Base-by-base conservation (phyloP, 352 stramenopile genomes). In the Phytophthora boehmeriae region DNA sequence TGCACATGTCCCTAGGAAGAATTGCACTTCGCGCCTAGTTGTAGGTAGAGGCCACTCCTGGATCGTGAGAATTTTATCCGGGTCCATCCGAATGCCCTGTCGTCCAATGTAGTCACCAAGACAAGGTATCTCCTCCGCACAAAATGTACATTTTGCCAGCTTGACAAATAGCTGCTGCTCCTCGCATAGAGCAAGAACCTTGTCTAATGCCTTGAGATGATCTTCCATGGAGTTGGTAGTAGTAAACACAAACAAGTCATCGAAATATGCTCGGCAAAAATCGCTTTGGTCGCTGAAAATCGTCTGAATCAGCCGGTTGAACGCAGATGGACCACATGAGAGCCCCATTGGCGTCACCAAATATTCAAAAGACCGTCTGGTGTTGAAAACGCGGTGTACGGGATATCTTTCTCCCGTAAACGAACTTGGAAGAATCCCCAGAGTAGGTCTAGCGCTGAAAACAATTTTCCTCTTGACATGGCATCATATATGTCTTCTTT, bases 21-120 rank as follows among this genome's bases (percentile, higher is more conserved):
- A 66, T 23, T 71, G 54, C 11, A 68, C 5, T 8, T 71, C 32
- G 6, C 45, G 35, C 30, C 73, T 69, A 5, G 43, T 65, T 16
- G 8, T 19, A 25, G 50, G 49, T n/a, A 42, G 22, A 1, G 46
- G 50, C 43, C 54, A 64, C 17, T 58, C 35, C 8, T 23, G 20
- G 10, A 62, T 72, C 11, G 17, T 14, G 17, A 50, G 27, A 23
- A 58, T 20, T 19, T 75, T 77, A 13, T 17, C 27, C 1, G 54
- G 60, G 30, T 65, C 66, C 32, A 69, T 57, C 0, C 56, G 49
- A 19, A 71, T 19, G 8, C 42, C 63, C 11, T 70, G n/a, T 9
- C 20, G 17, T 8, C 30, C 43, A 1, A 48, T 41, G 14, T 43
- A 44, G 44, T 63, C 36, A 17, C 45, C 27, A 1, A 63, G 36